Base-by-base conservation (phyloP, 1,284 basidiomycete species). In the Ustilago lituana region DNA sequence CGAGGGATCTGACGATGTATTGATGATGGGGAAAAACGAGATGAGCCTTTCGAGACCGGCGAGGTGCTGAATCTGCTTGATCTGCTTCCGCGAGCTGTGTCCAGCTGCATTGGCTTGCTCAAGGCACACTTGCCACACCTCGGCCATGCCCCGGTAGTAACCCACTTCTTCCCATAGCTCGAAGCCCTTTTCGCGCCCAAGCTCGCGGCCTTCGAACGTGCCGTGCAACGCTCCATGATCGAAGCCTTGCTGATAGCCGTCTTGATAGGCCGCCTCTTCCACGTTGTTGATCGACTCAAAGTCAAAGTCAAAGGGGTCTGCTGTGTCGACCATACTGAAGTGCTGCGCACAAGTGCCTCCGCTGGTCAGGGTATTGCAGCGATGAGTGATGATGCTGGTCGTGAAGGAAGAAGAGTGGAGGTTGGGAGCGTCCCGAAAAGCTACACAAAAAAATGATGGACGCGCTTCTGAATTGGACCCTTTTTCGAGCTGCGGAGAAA, bases 81-180 rank as follows among this genome's bases (percentile, higher is more conserved):
- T 37, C 29, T 63, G 60, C 61, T 75, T 77, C 27, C 74, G 65
- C 23, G 65, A 57, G 12, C 44, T 62, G 46, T 49, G 62, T 4
- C 68, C 64, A 14, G 36, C 38, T 31, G 40, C 48, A 24, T 67
- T 60, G 12, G 55, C 56, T 39, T 53, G 66, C 26, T 66, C 46
- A 32, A 73, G 17, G n/a, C 49, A 31, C 17, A 53, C 41, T 39
- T 50, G 44, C 90, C 91, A 96, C 59, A 89, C 86, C 49, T 77
- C 68, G 4, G 92, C 91, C 77, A 90, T 90, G 3, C 93, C 94
- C 76, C 92, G 87, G 80, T 95, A 95, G 80, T 90, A 97, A 2
- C 91, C 94, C 6, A 98, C 86, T 82, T 98, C 95, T 82, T 96
- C 93, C 93, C 94, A 97, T 81, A 97, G 88, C 83, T 95, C 93